These are phyloP conservation scores for Macrolepiota fuliginosa DNA, from an alignment of 768 basidiomycete species.

Conservation along the genomic window DNA sequence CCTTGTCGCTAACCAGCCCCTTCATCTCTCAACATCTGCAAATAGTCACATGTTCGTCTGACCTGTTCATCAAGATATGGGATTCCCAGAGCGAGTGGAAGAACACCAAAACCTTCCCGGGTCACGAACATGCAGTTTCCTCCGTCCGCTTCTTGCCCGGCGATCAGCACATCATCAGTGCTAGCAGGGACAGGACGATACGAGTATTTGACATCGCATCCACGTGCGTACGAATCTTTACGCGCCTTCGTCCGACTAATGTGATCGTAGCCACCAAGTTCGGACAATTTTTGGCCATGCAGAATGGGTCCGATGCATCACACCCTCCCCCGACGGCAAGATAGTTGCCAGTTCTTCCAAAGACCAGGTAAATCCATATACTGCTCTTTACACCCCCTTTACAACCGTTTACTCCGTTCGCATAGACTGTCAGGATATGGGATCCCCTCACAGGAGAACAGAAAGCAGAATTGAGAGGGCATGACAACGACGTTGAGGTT, in stretches of 20 bases:
- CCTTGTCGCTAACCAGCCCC: not conserved
- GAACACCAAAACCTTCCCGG: constrained; percentile 81
- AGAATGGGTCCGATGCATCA: constrained; percentile 79
- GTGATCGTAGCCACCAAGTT: constrained; percentile 58
- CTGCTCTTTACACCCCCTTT: not conserved
- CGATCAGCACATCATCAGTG: constrained; percentile 80
- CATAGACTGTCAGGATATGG: constrained; percentile 75
- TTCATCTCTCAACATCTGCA: constrained; percentile 8
- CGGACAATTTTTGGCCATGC: constrained; percentile 75
- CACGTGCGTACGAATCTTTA: constrained; percentile 50
- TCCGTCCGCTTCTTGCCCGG: constrained; percentile 82
- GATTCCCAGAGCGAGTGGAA: constrained; percentile 88
- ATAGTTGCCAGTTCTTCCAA: constrained; percentile 80
- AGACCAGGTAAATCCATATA: constrained; percentile 64
- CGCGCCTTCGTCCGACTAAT: constrained; percentile 7
- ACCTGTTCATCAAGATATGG: constrained; percentile 92
- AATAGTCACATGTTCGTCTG: constrained; percentile 70
- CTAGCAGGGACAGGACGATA: constrained; percentile 86
- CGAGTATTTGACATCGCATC: constrained; percentile 84
- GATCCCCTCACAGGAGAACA: constrained; percentile 71
- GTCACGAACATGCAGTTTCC: constrained; percentile 91
- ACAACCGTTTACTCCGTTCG: constrained; percentile 20
- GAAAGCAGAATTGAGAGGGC: constrained; percentile 82
- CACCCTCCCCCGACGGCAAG: constrained; percentile 69
- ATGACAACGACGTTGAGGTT: constrained; percentile 83